Percentiles rank a stretch among this genome's conserved stretches.
Evolutionary conservation across 2,329 filamentous ascomycete genomes (phyloP).

Genomic region (Pseudonectria buxi): DNA sequence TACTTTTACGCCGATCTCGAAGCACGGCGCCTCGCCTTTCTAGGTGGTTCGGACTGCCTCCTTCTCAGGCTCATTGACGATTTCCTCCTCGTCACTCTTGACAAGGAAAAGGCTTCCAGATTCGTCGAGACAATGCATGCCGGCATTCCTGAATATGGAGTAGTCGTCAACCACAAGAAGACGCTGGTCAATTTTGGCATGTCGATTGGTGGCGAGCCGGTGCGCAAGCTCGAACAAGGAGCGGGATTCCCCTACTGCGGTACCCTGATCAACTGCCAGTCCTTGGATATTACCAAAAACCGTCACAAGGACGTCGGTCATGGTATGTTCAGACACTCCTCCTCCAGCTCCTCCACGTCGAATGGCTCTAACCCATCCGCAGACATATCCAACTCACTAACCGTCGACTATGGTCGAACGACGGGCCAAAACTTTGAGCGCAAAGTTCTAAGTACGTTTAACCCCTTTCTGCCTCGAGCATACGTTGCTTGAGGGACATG

Average conservation of each 20-base stretch:
- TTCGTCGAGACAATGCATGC: conserved; percentile 78
- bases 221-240: conserved; percentile 39
- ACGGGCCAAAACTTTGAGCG: conserved; percentile 75
- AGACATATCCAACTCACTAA: conserved; percentile 62
- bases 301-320: conserved; percentile 43
- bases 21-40: conserved; percentile 58
- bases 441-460: conserved; percentile 61
- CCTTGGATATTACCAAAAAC: conserved; percentile 69
- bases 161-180: conserved; percentile 69
- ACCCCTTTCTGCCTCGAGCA: background rate
- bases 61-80: conserved; percentile 85
- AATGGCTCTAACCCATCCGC: conserved; percentile 1
- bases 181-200: conserved; percentile 79
- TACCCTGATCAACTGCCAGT: conserved; percentile 64
- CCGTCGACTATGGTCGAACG: conserved; percentile 64
- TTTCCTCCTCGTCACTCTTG: conserved; percentile 78
- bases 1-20: conserved; percentile 95
- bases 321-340: conserved; percentile 33
- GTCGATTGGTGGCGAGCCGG: conserved; percentile 42
- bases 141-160: conserved; percentile 73
- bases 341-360: background rate
- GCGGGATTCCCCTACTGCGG: conserved; percentile 84
- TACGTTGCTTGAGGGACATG: too few species aligned
- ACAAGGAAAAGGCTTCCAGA: conserved; percentile 55
- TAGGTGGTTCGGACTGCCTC: conserved; percentile 50